Base-by-base conservation (phyloP, 768 basidiomycete species). In the Trametes meyenii region DNA sequence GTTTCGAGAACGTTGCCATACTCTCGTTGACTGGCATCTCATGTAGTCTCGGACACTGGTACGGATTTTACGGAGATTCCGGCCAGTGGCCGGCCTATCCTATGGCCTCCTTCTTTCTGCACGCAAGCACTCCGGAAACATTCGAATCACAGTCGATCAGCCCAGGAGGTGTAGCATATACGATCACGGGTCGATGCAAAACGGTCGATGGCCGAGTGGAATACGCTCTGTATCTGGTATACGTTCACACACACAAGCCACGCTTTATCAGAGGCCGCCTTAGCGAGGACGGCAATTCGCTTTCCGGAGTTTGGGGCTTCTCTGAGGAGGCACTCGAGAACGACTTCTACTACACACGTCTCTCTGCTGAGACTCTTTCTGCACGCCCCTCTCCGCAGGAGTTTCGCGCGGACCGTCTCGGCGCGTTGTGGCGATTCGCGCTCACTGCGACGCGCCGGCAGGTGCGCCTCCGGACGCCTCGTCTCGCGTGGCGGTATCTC, bases 371-470 rank as follows among this genome's bases (percentile, higher is more conserved):
- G 16, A 7, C 29, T 23, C 21, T 17, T 52, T 36, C 21, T 24
- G n/a, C 23, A 5, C 13, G 38, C 36, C 50, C 38, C 11, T 21
- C 50, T 3, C 50, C 50, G 11, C 11, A 8, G 33, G 51, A 52
- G 21, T 52, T 52, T 24, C 8, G n/a, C 13, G 13, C 12, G 19
- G 13, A 52, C 23, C 19, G 21, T n/a, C 23, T 40, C 17, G 11
- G 51, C n/a, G 51, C 51, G 8, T 21, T 52, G 36, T 52, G 51
- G 51, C 10, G 17, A n/a, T 52, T 38, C 23, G 51, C 51, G 7
- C 36, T 52, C 19, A 11, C 19, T n/a, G 38, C 51, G 12, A 21
- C 23, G 4, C 51, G 13, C 14, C 21, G 33, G 7, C 14, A 54
- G 35, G 52, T 23, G 4, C 39, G 29, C 12, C 6, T 12, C 29